These are phyloP conservation scores for Suillus occidentalis DNA, from an alignment of 768 basidiomycete genomes.

Conservation along the genomic window DNA sequence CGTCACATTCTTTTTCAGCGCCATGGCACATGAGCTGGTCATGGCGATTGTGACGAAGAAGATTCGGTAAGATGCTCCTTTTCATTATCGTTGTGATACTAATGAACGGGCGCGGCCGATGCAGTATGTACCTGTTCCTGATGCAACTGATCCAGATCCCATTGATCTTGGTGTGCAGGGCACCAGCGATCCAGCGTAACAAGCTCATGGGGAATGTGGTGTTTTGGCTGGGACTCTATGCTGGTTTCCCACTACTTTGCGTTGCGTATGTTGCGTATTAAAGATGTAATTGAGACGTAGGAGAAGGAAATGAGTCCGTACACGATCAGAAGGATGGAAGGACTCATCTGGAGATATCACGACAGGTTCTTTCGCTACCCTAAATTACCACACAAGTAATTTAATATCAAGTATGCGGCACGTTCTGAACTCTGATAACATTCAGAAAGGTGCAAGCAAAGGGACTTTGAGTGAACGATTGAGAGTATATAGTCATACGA, in stretches of 20 bases:
- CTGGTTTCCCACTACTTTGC: conserved; percentile 91
- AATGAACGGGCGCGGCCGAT: background rate
- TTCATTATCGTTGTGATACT: background rate
- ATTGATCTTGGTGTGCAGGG: conserved; percentile 77
- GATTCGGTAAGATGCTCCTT: conserved; percentile 56
- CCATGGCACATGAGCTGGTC: conserved; percentile 89
- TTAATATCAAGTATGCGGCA: background rate
- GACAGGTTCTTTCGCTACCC: background rate
- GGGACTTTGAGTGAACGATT: background rate
- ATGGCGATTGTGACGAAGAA: conserved; percentile 96
- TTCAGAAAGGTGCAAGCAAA: background rate
- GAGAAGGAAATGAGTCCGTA: background rate
- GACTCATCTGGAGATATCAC: background rate
- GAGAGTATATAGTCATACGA: background rate
- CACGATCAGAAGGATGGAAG: conserved; percentile 1
- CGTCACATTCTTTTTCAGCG: conserved; percentile 89
- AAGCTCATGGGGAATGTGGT: conserved; percentile 80
- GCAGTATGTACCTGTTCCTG: conserved; percentile 82
- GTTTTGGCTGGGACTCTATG: conserved; percentile 92
- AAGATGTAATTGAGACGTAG: conserved; percentile 10
- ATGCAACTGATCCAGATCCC: conserved; percentile 90
- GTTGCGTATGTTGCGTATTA: conserved; percentile 68
- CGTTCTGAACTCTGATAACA: background rate
- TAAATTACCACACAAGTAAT: conserved; percentile 1
- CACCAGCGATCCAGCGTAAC: conserved; percentile 78